A percentile compares a stretch with the other conserved stretches of the same genome.
These are phyloP conservation scores for Mycena vitilis DNA, from an alignment of 768 basidiomycete species.

Conservation along the genomic window DNA sequence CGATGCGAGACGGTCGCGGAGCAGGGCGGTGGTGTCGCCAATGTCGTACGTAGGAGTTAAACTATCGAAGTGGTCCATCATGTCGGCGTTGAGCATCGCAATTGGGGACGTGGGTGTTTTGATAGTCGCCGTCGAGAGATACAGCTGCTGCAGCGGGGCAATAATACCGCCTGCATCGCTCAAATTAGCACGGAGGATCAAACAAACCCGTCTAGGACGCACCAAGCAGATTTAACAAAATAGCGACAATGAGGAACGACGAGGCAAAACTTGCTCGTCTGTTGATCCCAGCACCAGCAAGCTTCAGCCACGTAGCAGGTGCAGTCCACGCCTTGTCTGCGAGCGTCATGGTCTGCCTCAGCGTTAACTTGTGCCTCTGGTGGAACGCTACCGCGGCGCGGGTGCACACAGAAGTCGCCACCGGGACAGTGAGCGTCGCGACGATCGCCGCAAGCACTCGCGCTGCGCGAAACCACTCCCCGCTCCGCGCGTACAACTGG, in stretches of 20 bases:
- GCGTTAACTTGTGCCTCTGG: constrained; percentile 12
- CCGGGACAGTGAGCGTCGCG: constrained; percentile 23
- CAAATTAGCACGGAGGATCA: background rate
- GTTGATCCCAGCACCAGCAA: background rate
- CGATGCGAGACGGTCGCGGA: constrained; percentile 19
- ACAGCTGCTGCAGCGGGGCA: constrained; percentile 27
- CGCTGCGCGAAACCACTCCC: constrained; percentile 18
- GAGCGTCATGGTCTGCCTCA: constrained; percentile 25
- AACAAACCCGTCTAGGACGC: constrained; percentile 1
- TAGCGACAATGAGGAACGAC: constrained; percentile 24
- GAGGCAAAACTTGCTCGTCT: constrained; percentile 17
- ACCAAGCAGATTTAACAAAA: constrained; percentile 26
- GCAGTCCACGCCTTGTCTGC: constrained; percentile 22
- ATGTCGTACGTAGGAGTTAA: constrained; percentile 1
- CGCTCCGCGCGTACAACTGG: constrained; percentile 18
- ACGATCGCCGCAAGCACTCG: constrained; percentile 17
- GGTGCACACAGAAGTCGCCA: constrained; percentile 17
- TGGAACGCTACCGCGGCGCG: constrained; percentile 27
- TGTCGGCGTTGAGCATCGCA: constrained; percentile 3
- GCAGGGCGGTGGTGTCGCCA: constrained; percentile 19
- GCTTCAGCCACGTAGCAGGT: constrained; percentile 8
- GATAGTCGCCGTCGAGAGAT: constrained; percentile 23
- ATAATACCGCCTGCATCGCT: constrained; percentile 21
- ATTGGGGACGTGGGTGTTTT: constrained; percentile 22
- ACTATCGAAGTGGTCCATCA: constrained; percentile 19